A percentile compares a stretch with the other conserved stretches of the same genome.
These are phyloP conservation scores for Pichia cactophila DNA, from an alignment of 1,139 yeast species.

Conservation along the genomic window DNA sequence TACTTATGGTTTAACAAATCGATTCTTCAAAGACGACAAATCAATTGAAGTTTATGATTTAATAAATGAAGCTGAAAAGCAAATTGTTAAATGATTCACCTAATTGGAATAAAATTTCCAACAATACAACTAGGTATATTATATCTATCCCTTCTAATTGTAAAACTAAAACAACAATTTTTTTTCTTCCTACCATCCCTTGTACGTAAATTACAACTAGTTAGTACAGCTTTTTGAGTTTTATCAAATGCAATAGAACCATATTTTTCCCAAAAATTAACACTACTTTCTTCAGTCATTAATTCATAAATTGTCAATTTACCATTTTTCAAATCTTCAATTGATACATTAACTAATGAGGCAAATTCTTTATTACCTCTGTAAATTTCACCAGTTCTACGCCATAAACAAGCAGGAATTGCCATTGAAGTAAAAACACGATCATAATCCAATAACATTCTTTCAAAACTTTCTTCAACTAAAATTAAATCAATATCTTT, in stretches of 20 bases:
- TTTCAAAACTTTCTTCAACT: conserved; percentile 90
- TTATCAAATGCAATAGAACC: conserved; percentile 95
- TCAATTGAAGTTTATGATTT: conserved; percentile 11
- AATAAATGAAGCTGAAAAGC: conserved; percentile 8
- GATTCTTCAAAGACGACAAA: conserved; percentile 18
- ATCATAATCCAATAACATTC: conserved; percentile 89
- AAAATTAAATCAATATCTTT: conserved; percentile 87
- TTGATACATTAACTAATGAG: conserved; percentile 82
- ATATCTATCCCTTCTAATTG: conserved; percentile 86
- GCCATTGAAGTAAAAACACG: conserved; percentile 97
- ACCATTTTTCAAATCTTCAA: conserved; percentile 90
- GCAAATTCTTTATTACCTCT: conserved; percentile 97
- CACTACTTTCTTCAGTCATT: conserved; percentile 95
- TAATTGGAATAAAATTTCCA: conserved; percentile 88
- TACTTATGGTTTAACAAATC: conserved; percentile 23
- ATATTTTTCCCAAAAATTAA: conserved; percentile 97
- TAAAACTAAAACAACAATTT: conserved; percentile 90
- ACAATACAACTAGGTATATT: conserved; percentile 95
- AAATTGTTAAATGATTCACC: conserved; percentile 11
- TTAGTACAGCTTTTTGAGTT: conserved; percentile 90
- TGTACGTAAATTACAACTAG: conserved; percentile 82
- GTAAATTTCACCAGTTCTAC: conserved; percentile 94
- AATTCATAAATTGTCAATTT: conserved; percentile 86
- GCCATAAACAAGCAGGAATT: conserved; percentile 95
- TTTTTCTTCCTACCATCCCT: conserved; percentile 75